Evolutionary conservation across 78 protist species (phyloP), one percentile per base, ranked within the genome.

Genomic region (Emiliania huxleyi): DNA sequence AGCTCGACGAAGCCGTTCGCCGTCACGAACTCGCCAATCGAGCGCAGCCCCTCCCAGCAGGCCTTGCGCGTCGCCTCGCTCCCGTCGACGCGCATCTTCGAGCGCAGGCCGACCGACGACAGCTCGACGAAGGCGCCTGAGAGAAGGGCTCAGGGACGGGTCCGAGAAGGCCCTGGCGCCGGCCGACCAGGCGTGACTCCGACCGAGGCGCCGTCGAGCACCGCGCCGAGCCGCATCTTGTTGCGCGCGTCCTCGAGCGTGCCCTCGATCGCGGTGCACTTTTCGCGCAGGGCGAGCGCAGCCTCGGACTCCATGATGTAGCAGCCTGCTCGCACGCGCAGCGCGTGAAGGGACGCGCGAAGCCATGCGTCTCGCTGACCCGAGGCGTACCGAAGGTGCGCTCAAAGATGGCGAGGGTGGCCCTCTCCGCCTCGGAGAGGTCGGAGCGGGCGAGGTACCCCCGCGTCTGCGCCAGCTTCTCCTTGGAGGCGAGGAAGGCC

Each of bases 261-360:
- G 35, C 90, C 81, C 45, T 93, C 94, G 18, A 62, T 37, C 75
- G 23, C 44, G 40, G 35, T 85, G 71, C n/a, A 3, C 77, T 55
- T 33, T 42, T 52, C 92, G 48, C 87, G 89, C 56, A 83, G 49
- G 0, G 40, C 79, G 21, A 12, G 18, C 8, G 91, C 94, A 48
- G 43, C 94, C n/a, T 5, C 89, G n/a, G 48, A 29, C 92, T 93
- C 92, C 92, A 89, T 87, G 43, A 93, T 87, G 91, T 93, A 93
- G 87, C 94, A 93, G 25, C 55, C n/a, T n/a, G n/a, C n/a, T n/a
- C n/a, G n/a, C n/a, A n/a, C n/a, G n/a, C n/a, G n/a, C n/a, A n/a
- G n/a, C n/a, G n/a, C n/a, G n/a, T n/a, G n/a, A n/a, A n/a, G n/a
- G n/a, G n/a, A n/a, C n/a, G n/a, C n/a, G n/a, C n/a, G n/a, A n/a